Evolutionary conservation across 2,329 filamentous ascomycete genomes (phyloP).

Genomic region (Aspergillus candidus): DNA sequence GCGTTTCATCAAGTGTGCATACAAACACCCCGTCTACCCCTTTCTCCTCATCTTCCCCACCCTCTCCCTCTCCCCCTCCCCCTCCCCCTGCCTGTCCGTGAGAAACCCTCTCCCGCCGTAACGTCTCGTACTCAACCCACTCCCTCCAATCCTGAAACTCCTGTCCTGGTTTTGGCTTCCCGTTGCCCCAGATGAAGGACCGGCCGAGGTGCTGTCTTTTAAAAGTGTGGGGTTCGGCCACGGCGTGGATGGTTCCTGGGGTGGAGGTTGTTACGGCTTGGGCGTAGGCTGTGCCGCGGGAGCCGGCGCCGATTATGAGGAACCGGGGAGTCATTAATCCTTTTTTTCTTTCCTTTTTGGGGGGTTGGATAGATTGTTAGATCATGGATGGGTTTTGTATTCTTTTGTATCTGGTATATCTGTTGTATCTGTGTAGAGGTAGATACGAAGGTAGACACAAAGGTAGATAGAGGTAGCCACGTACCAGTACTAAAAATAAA

Average conservation of each 20-base stretch:
- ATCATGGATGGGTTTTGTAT: not conserved
- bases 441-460: not conserved
- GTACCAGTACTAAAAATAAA: too few relatives aligned
- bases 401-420: too few relatives aligned
- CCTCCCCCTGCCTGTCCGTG: too few relatives aligned
- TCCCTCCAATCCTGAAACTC: conserved; percentile 68
- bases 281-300: conserved; percentile 69
- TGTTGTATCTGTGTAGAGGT: too few relatives aligned
- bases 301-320: conserved; percentile 76
- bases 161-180: conserved; percentile 52
- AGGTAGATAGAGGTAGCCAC: too few relatives aligned
- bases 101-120: conserved; percentile 47
- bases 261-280: conserved; percentile 59
- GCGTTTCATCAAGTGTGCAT: conserved; percentile 80
- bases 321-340: conserved; percentile 36
- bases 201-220: conserved; percentile 67
- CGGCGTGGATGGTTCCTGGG: conserved; percentile 63
- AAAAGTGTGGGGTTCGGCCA: conserved; percentile 74
- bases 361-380: conserved; percentile 7
- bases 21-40: conserved; percentile 63
- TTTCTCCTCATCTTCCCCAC: conserved; percentile 15
- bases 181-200: conserved; percentile 64
- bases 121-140: conserved; percentile 66
- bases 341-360: not conserved
- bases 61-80: too few relatives aligned